A percentile compares a stretch with the other conserved stretches of the same genome.
phyloP scores from a whole-genome alignment of 2,329 filamentous ascomycete species.

The Calycina herbarum region DNA sequence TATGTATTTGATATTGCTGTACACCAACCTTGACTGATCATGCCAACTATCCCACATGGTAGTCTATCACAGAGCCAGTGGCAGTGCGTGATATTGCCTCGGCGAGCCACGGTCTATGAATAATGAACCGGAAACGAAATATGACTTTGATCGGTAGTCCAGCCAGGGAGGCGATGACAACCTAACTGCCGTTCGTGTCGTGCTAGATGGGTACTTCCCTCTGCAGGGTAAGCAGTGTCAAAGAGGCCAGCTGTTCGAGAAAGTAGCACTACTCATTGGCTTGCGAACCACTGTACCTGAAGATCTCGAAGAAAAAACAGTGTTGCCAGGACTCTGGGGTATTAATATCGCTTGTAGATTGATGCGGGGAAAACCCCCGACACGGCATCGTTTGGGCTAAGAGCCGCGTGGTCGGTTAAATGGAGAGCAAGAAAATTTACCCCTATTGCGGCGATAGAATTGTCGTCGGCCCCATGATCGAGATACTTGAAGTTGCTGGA shows the following conservation, averaged over 20 bases:
- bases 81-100: not conserved
- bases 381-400: not conserved
- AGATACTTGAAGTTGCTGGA: not conserved
- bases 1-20: conserved; percentile 20
- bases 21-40: conserved; percentile 20
- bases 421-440: not conserved
- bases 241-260: not conserved
- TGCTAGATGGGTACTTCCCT: not conserved
- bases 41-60: conserved; percentile 15
- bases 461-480: conserved; percentile 7
- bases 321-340: conserved; percentile 1
- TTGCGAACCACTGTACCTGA: conserved; percentile 14
- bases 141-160: not conserved
- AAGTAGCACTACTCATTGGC: not conserved
- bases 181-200: conserved; percentile 13
- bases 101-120: not conserved
- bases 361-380: conserved; percentile 19
- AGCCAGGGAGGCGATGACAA: not conserved
- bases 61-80: conserved; percentile 8
- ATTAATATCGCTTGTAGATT: conserved; percentile 20
- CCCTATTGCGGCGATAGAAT: conserved; percentile 6
- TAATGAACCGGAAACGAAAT: not conserved
- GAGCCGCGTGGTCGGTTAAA: conserved; percentile 21
- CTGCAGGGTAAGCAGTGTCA: not conserved
- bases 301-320: conserved; percentile 5